Evolutionary conservation across 805 yeast genomes (phyloP), one percentile per base, ranked within the genome.

Genomic region (Candida ponderosae): DNA sequence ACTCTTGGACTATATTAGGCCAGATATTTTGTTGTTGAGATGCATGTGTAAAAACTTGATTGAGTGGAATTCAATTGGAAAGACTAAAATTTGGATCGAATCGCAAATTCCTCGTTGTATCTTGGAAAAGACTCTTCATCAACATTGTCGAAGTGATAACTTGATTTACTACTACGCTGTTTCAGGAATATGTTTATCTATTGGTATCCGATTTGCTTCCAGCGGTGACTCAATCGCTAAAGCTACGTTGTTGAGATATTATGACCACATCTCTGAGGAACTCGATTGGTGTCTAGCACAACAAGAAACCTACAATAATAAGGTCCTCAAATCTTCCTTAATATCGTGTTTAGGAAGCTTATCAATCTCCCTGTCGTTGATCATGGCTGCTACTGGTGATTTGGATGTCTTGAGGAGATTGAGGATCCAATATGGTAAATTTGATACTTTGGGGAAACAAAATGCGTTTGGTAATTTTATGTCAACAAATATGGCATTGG

Each of bases 331-430:
- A 30, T 59, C 65, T 31, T 71, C 84, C 9, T 71, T 81, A 1
- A 59, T 67, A 17, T 71, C 70, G 26, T 63, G 79, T 24, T 76
- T 79, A 34, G 77, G 77, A 43, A 62, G 81, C 1, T 46, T 87
- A 13, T 70, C 80, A 1, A 56, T 90, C 5, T 72, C 93, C 8
- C 56, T 74, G 6, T 73, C 96, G 0, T 65, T 86, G 20, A 70
- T 88, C 0, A 83, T 87, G 84, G 89, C 95, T 2, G 96, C 96
- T 1, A 76, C 88, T 14, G 97, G 98, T 1, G 96, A 93, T 54
- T 59, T 89, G 37, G 83, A 77, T 32, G 74, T 79, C 0, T 72
- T 93, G 45, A 69, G 89, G 47, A 68, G 96, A 36, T 63, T 86
- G 31, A 68, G 95, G 41, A 70, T 72, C 19, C 60, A 86, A 24